phyloP scores from a whole-genome alignment of 495 filamentous ascomycete species.

The Immersiella caudata region DNA sequence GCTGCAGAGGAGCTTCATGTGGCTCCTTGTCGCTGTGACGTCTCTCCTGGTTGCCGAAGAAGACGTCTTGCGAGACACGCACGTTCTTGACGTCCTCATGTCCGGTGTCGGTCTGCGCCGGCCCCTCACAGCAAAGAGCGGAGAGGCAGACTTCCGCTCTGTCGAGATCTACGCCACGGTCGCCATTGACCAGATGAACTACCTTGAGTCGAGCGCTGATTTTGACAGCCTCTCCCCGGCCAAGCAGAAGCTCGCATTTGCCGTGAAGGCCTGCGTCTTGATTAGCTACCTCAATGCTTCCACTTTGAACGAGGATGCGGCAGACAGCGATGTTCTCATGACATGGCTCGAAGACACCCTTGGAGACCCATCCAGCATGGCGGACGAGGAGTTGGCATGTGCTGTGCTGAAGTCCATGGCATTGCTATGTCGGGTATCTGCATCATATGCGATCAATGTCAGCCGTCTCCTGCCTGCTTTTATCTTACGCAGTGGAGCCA shows the following conservation, averaged over 20 bases:
- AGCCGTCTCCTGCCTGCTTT: conserved; percentile 82
- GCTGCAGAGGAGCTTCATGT: conserved; percentile 82
- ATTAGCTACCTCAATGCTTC: conserved; percentile 83
- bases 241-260: conserved; percentile 84
- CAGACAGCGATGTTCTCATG: conserved; percentile 79
- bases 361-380: conserved; percentile 77
- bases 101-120: conserved; percentile 43
- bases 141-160: conserved; percentile 54
- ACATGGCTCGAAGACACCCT: conserved; percentile 83
- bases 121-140: conserved; percentile 42
- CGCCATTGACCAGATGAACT: conserved; percentile 76
- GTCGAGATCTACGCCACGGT: conserved; percentile 74
- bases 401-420: conserved; percentile 81
- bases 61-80: conserved; percentile 58
- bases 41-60: conserved; percentile 67
- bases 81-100: conserved; percentile 80
- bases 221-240: conserved; percentile 84
- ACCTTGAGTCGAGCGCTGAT: conserved; percentile 87
- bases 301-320: conserved; percentile 74
- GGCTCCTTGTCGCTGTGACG: conserved; percentile 77
- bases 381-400: conserved; percentile 69
- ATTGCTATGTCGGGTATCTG: conserved; percentile 72
- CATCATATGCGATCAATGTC: conserved; percentile 70
- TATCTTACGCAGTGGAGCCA: conserved; percentile 76
- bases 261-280: conserved; percentile 81